Percentiles rank a stretch among this genome's conserved stretches.
phyloP scores from a whole-genome alignment of 2,329 filamentous ascomycete species.

The Colletotrichum zoysiae region DNA sequence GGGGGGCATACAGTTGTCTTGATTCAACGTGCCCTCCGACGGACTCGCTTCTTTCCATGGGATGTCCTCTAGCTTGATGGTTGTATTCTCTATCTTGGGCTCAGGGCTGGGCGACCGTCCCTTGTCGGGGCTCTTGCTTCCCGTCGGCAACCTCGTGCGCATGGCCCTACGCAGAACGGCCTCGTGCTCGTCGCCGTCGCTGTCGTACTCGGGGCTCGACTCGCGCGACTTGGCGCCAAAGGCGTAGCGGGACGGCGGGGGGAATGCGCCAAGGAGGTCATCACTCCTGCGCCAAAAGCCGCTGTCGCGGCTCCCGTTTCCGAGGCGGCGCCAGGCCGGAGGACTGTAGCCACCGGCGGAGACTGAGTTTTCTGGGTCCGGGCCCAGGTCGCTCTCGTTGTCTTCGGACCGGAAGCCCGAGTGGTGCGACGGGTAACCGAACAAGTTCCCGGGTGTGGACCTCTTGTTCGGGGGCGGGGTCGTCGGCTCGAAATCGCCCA shows the following conservation, averaged over 20 bases:
- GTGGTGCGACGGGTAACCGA: conserved; percentile 57
- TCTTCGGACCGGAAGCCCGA: conserved; percentile 58
- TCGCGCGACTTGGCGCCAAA: conserved; percentile 44
- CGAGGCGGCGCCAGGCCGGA: conserved; percentile 71
- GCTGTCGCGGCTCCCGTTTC: conserved; percentile 69
- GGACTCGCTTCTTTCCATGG: conserved; percentile 49
- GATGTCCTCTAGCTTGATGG: conserved; percentile 53
- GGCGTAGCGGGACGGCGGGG: conserved; percentile 46
- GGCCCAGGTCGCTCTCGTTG: conserved; percentile 51
- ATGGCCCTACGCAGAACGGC: conserved; percentile 65
- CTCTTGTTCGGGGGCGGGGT: conserved; percentile 49
- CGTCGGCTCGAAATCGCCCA: conserved; percentile 67
- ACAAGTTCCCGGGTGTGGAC: conserved; percentile 45
- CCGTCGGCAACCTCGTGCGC: conserved; percentile 66
- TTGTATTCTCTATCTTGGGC: conserved; percentile 55
- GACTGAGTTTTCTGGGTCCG: conserved; percentile 56
- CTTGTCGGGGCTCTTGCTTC: conserved; percentile 68
- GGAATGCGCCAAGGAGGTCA: conserved; percentile 64
- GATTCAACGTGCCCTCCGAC: conserved; percentile 40
- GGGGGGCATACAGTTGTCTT: conserved; percentile 64
- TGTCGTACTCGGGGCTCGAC: conserved; percentile 52
- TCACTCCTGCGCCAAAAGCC: conserved; percentile 70
- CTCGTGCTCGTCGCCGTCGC: conserved; percentile 53
- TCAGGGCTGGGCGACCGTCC: conserved; percentile 61
- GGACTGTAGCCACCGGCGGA: conserved; percentile 71